A percentile compares a stretch with the other conserved stretches of the same genome.
Evolutionary conservation across 2,329 filamentous ascomycete genomes (phyloP).

Genomic region (Bipolaris zeicola): DNA sequence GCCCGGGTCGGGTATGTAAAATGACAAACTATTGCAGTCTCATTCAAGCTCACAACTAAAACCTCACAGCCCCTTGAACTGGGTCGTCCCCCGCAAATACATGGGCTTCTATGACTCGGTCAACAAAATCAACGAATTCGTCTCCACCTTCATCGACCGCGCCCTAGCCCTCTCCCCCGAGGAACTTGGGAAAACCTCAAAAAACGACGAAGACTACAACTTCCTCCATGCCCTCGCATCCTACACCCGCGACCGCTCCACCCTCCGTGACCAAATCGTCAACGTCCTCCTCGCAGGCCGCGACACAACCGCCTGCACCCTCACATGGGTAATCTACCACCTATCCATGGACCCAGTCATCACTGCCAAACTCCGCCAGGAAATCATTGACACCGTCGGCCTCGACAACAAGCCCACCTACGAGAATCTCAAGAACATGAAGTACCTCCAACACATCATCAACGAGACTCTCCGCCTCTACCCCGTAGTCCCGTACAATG

Average conservation of each 20-base stretch:
- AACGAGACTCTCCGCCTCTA: constrained; percentile 53
- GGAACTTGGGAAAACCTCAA: constrained; percentile 75
- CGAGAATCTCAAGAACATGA: constrained; percentile 83
- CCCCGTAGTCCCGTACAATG: constrained; percentile 58
- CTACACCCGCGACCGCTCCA: constrained; percentile 70
- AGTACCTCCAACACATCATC: constrained; percentile 61
- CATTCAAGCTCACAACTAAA: constrained; percentile 13
- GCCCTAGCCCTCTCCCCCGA: constrained; percentile 70
- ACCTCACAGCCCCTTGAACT: constrained; percentile 60
- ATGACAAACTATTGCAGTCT: not conserved
- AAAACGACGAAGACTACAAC: constrained; percentile 74
- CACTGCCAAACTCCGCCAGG: constrained; percentile 70
- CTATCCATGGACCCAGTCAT: constrained; percentile 72
- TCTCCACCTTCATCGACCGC: constrained; percentile 77
- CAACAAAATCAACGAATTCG: constrained; percentile 73
- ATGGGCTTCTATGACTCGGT: constrained; percentile 67
- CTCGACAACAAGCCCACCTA: constrained; percentile 67
- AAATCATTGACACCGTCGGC: constrained; percentile 73
- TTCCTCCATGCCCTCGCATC: constrained; percentile 85
- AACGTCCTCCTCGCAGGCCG: constrained; percentile 78
- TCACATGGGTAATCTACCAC: constrained; percentile 85
- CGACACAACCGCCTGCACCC: constrained; percentile 82
- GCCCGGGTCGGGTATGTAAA: constrained; percentile 63
- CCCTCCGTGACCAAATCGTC: constrained; percentile 80
- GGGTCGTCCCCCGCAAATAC: constrained; percentile 66